A percentile compares a stretch with the other conserved stretches of the same genome.
Evolutionary conservation across 768 basidiomycete species (phyloP).

Genomic region (Botryobasidium botryosum): DNA sequence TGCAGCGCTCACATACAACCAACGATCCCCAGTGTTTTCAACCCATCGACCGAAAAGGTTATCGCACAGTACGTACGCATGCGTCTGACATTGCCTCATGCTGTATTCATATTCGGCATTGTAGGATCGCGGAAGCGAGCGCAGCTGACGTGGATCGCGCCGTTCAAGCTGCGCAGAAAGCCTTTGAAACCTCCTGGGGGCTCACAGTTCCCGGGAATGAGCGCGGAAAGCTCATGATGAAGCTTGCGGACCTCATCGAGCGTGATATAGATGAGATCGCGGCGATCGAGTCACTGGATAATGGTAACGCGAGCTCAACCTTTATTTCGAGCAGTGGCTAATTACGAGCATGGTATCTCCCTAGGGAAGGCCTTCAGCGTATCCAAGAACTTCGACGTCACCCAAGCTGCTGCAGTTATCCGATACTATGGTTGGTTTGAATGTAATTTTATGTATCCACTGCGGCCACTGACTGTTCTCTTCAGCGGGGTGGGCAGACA

Average conservation of each 20-base stretch:
- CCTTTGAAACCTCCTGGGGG: slow-evolving; percentile 53
- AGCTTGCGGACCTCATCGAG: slow-evolving; percentile 49
- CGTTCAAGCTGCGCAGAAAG: slow-evolving; percentile 45
- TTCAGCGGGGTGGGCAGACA: slow-evolving; percentile 88
- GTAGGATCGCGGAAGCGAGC: slow-evolving; percentile 38
- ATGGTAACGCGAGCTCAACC: too few species aligned
- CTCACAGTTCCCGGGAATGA: slow-evolving; percentile 33
- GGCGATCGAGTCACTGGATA: slow-evolving; percentile 56
- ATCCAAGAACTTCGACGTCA: slow-evolving; percentile 19
- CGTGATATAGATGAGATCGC: slow-evolving; percentile 42
- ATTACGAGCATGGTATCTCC: too few species aligned
- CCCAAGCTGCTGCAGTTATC: slow-evolving; percentile 17
- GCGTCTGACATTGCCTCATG: too few species aligned
- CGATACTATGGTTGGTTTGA: slow-evolving; percentile 75
- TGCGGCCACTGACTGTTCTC: too few species aligned
- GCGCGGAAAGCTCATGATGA: slow-evolving; percentile 39
- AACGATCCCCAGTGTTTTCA: background rate
- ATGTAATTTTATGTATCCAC: too few species aligned
- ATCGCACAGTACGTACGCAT: background rate
- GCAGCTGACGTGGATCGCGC: slow-evolving; percentile 72
- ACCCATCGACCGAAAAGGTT: slow-evolving; percentile 1
- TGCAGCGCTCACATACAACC: background rate
- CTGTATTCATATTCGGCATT: too few species aligned
- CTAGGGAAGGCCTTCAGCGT: slow-evolving; percentile 40
- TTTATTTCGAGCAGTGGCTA: too few species aligned